Evolutionary conservation across 2,329 filamentous ascomycete genomes (phyloP).

Genomic region (Botrytis pseudocinerea): DNA sequence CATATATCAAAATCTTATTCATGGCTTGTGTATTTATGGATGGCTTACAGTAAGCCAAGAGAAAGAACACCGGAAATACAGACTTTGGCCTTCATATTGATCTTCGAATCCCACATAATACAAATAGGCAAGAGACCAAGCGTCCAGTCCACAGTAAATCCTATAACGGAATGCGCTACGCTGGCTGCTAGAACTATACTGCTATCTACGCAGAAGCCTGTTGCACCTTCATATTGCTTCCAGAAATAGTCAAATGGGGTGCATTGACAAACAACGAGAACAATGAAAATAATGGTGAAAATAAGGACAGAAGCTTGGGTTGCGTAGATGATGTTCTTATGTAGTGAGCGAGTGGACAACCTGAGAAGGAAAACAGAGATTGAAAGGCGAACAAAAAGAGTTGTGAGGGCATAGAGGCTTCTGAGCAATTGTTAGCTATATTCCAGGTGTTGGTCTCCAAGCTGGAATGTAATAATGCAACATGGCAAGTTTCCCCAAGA

Average conservation of each 20-base stretch:
- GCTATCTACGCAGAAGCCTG: constrained; percentile 43
- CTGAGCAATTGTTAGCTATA: background rate
- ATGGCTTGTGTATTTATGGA: background rate
- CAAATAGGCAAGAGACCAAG: constrained; percentile 55
- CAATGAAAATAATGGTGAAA: constrained; percentile 51
- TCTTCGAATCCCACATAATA: constrained; percentile 56
- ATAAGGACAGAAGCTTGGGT: constrained; percentile 49
- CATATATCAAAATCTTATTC: constrained; percentile 9
- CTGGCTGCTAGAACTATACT: constrained; percentile 53
- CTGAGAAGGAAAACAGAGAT: constrained; percentile 56
- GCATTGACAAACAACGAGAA: constrained; percentile 55
- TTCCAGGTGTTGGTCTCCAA: background rate
- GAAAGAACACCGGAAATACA: constrained; percentile 54
- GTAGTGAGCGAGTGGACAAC: constrained; percentile 48
- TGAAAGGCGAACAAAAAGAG: constrained; percentile 44
- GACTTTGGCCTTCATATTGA: constrained; percentile 53
- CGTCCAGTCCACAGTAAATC: constrained; percentile 49
- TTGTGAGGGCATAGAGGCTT: background rate
- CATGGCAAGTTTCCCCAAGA: background rate
- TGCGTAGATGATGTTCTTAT: constrained; percentile 48
- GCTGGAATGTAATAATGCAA: background rate
- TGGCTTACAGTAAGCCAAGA: constrained; percentile 53
- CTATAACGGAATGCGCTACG: constrained; percentile 53
- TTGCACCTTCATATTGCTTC: constrained; percentile 38
- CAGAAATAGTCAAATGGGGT: constrained; percentile 54